Conservation (phyloP, 768 basidiomycete species). For the Hypsizygus marmoreus region DNA sequence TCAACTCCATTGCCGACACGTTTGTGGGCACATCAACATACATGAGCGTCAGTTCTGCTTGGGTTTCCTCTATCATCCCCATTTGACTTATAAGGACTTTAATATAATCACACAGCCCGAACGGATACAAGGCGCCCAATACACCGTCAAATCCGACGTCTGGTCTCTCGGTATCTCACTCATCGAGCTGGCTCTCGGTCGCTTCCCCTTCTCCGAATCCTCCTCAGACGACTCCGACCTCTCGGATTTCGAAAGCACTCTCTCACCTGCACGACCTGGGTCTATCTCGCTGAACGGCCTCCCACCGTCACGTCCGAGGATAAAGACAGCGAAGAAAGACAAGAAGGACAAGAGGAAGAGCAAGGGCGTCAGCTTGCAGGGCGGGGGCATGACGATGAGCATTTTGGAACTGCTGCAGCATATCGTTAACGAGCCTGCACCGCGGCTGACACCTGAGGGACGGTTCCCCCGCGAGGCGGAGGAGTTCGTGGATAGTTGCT, state of each 20-base stretch:
- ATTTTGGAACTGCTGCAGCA: conserved; percentile 96
- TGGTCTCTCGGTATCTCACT: conserved; percentile 98
- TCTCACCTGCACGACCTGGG: conserved; percentile 70
- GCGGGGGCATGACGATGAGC: conserved; percentile 96
- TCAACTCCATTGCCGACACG: conserved; percentile 98
- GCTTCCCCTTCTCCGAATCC: conserved; percentile 94
- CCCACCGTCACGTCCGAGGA: conserved; percentile 35
- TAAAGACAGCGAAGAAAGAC: conserved; percentile 64
- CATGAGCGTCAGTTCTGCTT: conserved; percentile 84
- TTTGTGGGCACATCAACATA: conserved; percentile 99
- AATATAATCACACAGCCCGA: too few relatives aligned
- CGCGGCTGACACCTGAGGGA: conserved; percentile 75
- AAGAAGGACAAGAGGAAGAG: conserved; percentile 87
- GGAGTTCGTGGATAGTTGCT: conserved; percentile 85
- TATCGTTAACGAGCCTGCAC: conserved; percentile 98
- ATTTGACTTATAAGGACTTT: too few relatives aligned
- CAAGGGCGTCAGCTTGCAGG: conserved; percentile 90
- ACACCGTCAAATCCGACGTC: conserved; percentile 98
- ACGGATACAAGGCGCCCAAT: conserved; percentile 97
- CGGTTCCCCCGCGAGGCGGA: conserved; percentile 73
- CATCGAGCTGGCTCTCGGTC: conserved; percentile 94
- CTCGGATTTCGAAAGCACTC: conserved; percentile 79
- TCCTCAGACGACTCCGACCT: conserved; percentile 76
- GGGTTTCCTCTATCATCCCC: conserved; percentile 4
- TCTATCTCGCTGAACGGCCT: conserved; percentile 47